Base-by-base conservation (phyloP, 2,329 filamentous ascomycete species). In the Trichoderma atrobrunneum region DNA sequence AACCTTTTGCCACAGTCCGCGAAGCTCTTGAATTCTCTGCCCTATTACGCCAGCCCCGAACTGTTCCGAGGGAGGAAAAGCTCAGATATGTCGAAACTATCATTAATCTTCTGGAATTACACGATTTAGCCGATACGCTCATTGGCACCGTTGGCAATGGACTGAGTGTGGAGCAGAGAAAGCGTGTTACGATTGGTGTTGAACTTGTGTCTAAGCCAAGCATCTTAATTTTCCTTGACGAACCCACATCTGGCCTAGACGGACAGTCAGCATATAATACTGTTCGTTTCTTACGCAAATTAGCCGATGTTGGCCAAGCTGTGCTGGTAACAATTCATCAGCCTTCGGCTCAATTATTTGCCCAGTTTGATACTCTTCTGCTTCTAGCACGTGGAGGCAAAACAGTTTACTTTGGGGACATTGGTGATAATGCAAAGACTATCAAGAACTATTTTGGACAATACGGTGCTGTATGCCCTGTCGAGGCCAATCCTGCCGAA, bases 61-160 rank as follows among this genome's bases (percentile, higher is more conserved):
- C 90, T 28, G 86, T 89, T 1, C 82, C 91, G 0, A 85, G 86
- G 1, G 82, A 88, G 67, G 92, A 94, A 76, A 95, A 95, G 81
- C 82, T 93, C 1, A 87, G 86, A 3, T 95, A 95, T 74, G 93
- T 95, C 11, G 88, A 93, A 64, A 91, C 92, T 73, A 91, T 95
- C 48, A 93, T 96, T 76, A 91, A 93, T 76, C 80, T 87, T 0
- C 77, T 88, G 0, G 85, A 87, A 72, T 80, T 88, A 4, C 80
- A 83, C 54, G 83, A 85, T 28, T 77, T 87, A 4, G 82, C 81
- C 1, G 81, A 87, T 67, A 85, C 85, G 0, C 78, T 87, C 0
- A 85, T 88, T 28, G 85, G 86, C 1, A 73, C 78, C 7, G 77
- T 83, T 3, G 92, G 92, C 61, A 80, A 80, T 6, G 84, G 85